A percentile compares a stretch with the other conserved stretches of the same genome.
Evolutionary conservation across 441 rosid species (phyloP).

Genomic region (Eutrema salsugineum): DNA sequence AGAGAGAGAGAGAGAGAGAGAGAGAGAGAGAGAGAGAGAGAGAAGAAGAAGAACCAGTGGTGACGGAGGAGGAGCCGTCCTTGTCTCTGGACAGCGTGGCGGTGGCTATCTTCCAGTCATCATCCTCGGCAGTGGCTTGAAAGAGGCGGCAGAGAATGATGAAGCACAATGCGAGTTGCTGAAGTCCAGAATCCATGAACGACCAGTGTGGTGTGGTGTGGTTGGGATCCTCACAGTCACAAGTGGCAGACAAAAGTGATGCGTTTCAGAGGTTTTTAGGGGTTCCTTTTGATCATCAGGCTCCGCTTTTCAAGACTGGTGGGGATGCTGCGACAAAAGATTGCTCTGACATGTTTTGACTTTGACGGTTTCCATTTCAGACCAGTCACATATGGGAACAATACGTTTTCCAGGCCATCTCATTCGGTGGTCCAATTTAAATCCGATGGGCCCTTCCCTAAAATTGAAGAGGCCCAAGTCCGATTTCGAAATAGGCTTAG

Average conservation of each 20-base stretch:
- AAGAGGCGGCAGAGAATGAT: conserved; percentile 36
- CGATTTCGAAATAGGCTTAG: too few species aligned
- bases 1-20: too few species aligned
- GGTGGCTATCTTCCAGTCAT: conserved; percentile 66
- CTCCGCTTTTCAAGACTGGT: conserved; percentile 34
- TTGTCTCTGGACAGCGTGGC: conserved; percentile 65
- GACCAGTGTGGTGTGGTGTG: not conserved
- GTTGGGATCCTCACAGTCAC: conserved; percentile 21
- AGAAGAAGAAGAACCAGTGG: conserved; percentile 38
- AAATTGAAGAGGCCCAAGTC: too few species aligned
- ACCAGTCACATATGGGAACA: not conserved
- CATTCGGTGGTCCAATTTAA: conserved; percentile 10
- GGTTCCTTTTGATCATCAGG: conserved; percentile 28
- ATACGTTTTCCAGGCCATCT: conserved; percentile 4
- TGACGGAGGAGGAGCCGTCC: conserved; percentile 52
- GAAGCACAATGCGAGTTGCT: conserved; percentile 33
- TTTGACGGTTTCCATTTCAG: conserved; percentile 20
- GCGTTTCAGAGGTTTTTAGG: conserved; percentile 25
- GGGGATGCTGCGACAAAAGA: conserved; percentile 29
- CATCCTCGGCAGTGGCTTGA: conserved; percentile 36
- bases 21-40: not conserved
- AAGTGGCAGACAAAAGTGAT: conserved; percentile 29
- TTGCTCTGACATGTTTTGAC: conserved; percentile 32
- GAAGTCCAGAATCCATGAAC: conserved; percentile 30
- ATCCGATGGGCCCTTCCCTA: not conserved